phyloP scores from a whole-genome alignment of 129 eudicot species.

The Centella asiatica region DNA sequence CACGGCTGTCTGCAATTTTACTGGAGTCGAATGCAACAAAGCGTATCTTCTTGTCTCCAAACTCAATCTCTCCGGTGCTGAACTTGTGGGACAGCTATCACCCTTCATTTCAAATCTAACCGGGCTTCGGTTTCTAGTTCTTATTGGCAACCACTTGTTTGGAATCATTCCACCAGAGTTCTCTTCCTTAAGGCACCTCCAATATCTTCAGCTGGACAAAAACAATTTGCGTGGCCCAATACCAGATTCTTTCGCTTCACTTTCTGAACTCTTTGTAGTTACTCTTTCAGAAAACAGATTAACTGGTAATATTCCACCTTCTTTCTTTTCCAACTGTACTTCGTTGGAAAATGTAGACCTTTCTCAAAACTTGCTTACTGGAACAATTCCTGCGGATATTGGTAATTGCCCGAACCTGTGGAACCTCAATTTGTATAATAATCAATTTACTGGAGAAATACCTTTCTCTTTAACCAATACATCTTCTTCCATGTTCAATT shows the following conservation, averaged over 20 bases:
- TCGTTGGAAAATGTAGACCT: conserved; percentile 38
- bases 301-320: conserved; percentile 34
- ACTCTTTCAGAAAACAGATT: conserved; percentile 27
- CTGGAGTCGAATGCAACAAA: conserved; percentile 34
- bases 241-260: conserved; percentile 32
- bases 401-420: conserved; percentile 36
- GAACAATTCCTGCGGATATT: conserved; percentile 45
- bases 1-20: conserved; percentile 41
- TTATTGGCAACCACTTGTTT: conserved; percentile 23
- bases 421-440: conserved; percentile 46
- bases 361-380: conserved; percentile 25
- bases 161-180: conserved; percentile 36
- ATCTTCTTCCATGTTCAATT: conserved; percentile 21
- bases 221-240: conserved; percentile 36
- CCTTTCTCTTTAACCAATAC: conserved; percentile 43
- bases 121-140: conserved; percentile 25
- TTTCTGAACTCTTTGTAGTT: conserved; percentile 32
- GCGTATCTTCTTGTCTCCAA: conserved; percentile 27
- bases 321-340: conserved; percentile 55
- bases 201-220: conserved; percentile 26
- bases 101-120: conserved; percentile 44
- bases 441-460: conserved; percentile 48
- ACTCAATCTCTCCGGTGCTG: conserved; percentile 18
- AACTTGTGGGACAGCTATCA: conserved; percentile 37
- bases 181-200: conserved; percentile 30